A percentile compares a stretch with the other conserved stretches of the same genome.
Conservation (phyloP, 148 eudicot species). For the Rhododendron molle region DNA sequence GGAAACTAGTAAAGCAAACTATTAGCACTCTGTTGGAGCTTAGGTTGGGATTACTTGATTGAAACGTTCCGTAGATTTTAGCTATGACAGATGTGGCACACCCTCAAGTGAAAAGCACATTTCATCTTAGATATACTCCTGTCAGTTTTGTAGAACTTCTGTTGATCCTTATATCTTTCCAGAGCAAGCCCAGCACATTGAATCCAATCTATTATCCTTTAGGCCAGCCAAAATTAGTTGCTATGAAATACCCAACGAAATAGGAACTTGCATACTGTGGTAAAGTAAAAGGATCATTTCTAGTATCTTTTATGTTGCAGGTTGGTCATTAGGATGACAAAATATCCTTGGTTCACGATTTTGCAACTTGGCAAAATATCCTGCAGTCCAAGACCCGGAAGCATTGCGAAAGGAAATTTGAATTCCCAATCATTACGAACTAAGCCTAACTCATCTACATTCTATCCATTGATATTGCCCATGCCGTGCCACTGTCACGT, state of each 20-base stretch:
- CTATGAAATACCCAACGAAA: neutral
- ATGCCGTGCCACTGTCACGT: slow-evolving; percentile 13
- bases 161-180: neutral
- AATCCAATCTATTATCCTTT: neutral
- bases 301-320: neutral
- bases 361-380: neutral
- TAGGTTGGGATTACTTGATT: neutral
- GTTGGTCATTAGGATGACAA: neutral
- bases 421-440: neutral
- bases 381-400: neutral
- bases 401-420: neutral
- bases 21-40: neutral
- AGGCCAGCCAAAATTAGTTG: neutral
- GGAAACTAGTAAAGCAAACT: neutral
- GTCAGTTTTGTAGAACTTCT: neutral
- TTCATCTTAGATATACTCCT: neutral
- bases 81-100: neutral
- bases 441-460: neutral
- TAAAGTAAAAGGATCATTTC: neutral
- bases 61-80: neutral
- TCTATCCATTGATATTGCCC: slow-evolving; percentile 20
- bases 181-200: neutral
- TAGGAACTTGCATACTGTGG: neutral
- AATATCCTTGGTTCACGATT: neutral
- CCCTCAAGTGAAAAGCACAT: neutral